These are phyloP conservation scores for Cadophora gregata DNA, from an alignment of 2,329 filamentous ascomycete species.

Conservation along the genomic window DNA sequence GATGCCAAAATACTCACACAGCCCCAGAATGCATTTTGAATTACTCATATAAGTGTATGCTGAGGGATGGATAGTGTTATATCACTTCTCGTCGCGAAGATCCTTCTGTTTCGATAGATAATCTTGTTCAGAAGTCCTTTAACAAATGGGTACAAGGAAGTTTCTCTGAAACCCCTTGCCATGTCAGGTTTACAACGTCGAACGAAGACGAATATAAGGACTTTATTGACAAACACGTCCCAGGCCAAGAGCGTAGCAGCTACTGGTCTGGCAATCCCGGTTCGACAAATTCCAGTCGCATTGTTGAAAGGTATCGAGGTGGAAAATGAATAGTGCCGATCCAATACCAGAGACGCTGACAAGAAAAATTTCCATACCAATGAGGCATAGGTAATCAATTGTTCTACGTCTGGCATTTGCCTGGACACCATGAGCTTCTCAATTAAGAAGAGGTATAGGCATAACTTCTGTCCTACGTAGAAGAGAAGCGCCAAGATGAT, in stretches of 20 bases:
- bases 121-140: conserved; percentile 6
- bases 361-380: conserved; percentile 11
- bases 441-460: conserved; percentile 23
- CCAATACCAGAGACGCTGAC: conserved; percentile 10
- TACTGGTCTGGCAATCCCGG: conserved; percentile 8
- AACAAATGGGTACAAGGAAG: conserved; percentile 11
- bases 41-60: conserved; percentile 13
- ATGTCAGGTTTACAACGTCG: conserved; percentile 18
- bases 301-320: conserved; percentile 1
- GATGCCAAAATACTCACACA: conserved; percentile 19
- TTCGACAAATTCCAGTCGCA: neutral
- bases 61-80: conserved; percentile 15
- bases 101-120: neutral
- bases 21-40: conserved; percentile 21
- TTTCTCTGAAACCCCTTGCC: conserved; percentile 6
- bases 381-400: conserved; percentile 18
- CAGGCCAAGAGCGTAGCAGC: conserved; percentile 11
- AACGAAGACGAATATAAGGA: conserved; percentile 22
- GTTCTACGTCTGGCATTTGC: conserved; percentile 5
- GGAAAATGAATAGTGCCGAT: conserved; percentile 7
- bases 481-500: conserved; percentile 21
- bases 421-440: conserved; percentile 21
- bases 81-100: neutral
- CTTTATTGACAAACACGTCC: conserved; percentile 20
- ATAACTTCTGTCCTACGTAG: conserved; percentile 25